These are phyloP conservation scores for Lactarius sanguifluus DNA, from an alignment of 768 basidiomycete species.

Conservation along the genomic window DNA sequence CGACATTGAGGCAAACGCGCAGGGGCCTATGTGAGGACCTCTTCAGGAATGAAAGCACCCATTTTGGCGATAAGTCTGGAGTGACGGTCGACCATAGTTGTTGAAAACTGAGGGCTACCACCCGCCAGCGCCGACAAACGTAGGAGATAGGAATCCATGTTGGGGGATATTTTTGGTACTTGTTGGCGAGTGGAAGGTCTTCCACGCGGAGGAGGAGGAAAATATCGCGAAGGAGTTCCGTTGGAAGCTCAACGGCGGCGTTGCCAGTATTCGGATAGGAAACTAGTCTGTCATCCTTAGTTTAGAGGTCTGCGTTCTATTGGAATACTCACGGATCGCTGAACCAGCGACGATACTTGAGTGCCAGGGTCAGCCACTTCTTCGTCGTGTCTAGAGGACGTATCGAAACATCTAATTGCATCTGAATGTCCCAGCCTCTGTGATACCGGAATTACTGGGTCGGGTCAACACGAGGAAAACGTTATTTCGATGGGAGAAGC, in stretches of 20 bases:
- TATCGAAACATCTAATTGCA: not conserved
- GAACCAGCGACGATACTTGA: not conserved
- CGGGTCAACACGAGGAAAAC: not conserved
- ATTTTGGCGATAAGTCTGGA: slow-evolving; percentile 10
- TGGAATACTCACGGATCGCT: not conserved
- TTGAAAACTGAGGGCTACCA: slow-evolving; percentile 6
- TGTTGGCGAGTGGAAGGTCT: not conserved
- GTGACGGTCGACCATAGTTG: slow-evolving; percentile 12
- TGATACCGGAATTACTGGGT: not conserved
- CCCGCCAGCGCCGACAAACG: slow-evolving; percentile 16
- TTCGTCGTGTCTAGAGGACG: not conserved
- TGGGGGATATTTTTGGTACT: not conserved
- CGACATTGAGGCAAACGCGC: slow-evolving; percentile 4
- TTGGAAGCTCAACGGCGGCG: slow-evolving; percentile 5
- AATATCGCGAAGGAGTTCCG: slow-evolving; percentile 10
- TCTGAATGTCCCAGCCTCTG: not conserved
- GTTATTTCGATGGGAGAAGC: not conserved
- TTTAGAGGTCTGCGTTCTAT: not conserved
- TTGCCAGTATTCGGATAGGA: slow-evolving; percentile 10
- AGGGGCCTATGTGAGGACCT: slow-evolving; percentile 8
- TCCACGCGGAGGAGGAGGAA: slow-evolving; percentile 4
- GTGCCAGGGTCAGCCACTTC: slow-evolving; percentile 6
- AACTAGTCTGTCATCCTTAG: not conserved
- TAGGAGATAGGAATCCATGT: slow-evolving; percentile 10
- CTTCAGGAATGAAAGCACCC: slow-evolving; percentile 9